A percentile compares a stretch with the other conserved stretches of the same genome.
These are phyloP conservation scores for Gracilaria vermiculophylla DNA, from an alignment of 23 red algal species.

Conservation along the genomic window DNA sequence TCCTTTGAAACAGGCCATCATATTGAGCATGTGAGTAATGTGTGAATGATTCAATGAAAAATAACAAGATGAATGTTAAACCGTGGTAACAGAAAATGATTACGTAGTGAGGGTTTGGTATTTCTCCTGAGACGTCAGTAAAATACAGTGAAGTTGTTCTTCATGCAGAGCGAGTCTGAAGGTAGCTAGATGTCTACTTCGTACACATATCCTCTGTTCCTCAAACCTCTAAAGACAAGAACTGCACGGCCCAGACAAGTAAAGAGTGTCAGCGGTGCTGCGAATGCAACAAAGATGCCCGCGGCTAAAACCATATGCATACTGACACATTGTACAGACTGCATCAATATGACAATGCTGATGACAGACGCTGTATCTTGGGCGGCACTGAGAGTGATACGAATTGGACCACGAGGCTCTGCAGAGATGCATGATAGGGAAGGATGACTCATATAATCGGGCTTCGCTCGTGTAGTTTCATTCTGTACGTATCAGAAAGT, in stretches of 20 bases:
- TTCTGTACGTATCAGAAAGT: not conserved
- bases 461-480: not conserved
- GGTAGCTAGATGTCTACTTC: not conserved
- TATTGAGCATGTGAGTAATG: not conserved
- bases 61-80: not conserved
- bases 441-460: not conserved
- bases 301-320: not conserved
- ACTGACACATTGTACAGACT: not conserved
- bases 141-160: not conserved
- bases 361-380: not conserved
- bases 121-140: not conserved
- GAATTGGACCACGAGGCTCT: not conserved
- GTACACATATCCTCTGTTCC: not conserved
- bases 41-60: not conserved
- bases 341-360: not conserved
- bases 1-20: constrained; percentile 32
- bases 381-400: not conserved
- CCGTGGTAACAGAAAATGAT: not conserved
- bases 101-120: not conserved
- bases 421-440: not conserved
- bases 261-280: not conserved
- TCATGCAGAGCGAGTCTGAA: not conserved
- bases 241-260: not conserved
- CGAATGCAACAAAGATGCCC: not conserved
- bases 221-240: not conserved